Conservation (phyloP, 371 early-diverging fungal species). For the Quaeritorhiza haematococci region DNA sequence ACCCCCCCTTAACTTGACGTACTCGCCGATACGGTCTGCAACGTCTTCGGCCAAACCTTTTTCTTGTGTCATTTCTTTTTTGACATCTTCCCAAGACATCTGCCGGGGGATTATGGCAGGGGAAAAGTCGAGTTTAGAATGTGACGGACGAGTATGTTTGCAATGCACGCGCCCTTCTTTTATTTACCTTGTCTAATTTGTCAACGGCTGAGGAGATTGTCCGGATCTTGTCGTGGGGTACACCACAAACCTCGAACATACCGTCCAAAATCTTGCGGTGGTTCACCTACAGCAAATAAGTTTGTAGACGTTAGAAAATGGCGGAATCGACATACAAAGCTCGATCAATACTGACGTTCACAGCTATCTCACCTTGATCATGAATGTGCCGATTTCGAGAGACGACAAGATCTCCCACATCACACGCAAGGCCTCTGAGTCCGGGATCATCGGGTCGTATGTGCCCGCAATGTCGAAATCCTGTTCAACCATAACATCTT, state of each 20-base stretch:
- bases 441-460: slow-evolving; percentile 94
- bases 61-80: slow-evolving; percentile 89
- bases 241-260: slow-evolving; percentile 94
- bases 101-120: too few relatives aligned
- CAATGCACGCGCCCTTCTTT: neutral
- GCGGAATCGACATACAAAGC: neutral
- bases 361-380: slow-evolving; percentile 59
- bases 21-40: slow-evolving; percentile 87
- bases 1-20: slow-evolving; percentile 72
- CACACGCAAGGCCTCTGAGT: slow-evolving; percentile 90
- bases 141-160: too few relatives aligned
- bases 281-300: slow-evolving; percentile 69
- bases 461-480: slow-evolving; percentile 99
- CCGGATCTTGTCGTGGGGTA: slow-evolving; percentile 78
- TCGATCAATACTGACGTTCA: neutral
- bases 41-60: slow-evolving; percentile 75
- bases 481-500: slow-evolving; percentile 17
- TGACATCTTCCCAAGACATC: slow-evolving; percentile 91
- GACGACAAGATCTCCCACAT: slow-evolving; percentile 73
- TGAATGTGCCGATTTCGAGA: slow-evolving; percentile 78
- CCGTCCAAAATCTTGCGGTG: slow-evolving; percentile 96
- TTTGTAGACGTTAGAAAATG: too few relatives aligned
- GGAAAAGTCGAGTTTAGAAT: too few relatives aligned
- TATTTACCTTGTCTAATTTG: slow-evolving; percentile 87
- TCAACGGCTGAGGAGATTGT: slow-evolving; percentile 97